Base-by-base conservation (phyloP, 2,329 filamentous ascomycete genomes). In the Rhynchosporium secalis region DNA sequence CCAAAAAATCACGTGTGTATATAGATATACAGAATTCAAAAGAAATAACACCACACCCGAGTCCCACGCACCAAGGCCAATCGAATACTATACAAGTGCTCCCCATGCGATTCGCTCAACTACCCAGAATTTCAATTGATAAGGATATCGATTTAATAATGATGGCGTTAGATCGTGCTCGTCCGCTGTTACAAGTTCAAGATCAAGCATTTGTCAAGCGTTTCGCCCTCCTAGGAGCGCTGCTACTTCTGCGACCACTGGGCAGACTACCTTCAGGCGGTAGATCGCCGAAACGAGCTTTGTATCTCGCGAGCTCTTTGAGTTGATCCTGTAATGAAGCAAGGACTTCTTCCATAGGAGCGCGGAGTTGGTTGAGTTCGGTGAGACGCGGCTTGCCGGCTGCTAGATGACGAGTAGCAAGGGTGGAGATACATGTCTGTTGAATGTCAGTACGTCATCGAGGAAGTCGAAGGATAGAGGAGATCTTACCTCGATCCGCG, bases 401-500 rank as follows among this genome's bases (percentile, higher is more conserved):
- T 68, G 91, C 85, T 75, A 96, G 84, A 75, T 96, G 89, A 55
- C 94, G 88, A 70, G 96, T 80, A 12, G 86, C 80, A 56, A 97
- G 83, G 0, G 91, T 92, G 38, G 89, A 90, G 69, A 93, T 84
- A 73, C 91, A 95, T 57, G 91, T 88, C 92, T 96, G 8, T 29
- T 31, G n/a, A 45, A 46, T 59, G 68, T 59, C 45, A 67, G 62
- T 45, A 12, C 59, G 74, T 68, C 20, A 46, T 59, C 40, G 13
- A n/a, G 10, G 8, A 20, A 1, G n/a, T 1, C 43, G 26, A 46
- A 26, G 20, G n/a, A 26, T 28, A 10, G 20, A 28, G 15, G n/a
- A 76, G 60, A 20, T 20, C 66, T 64, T 80, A 96, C 92, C 86
- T 99, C 95, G 74, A 99, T 96, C 72, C 95, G 86, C 74, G 90